Percentiles rank a stretch among this genome's conserved stretches.
Evolutionary conservation across 768 basidiomycete genomes (phyloP).

Genomic region (Termitomyces sp.): DNA sequence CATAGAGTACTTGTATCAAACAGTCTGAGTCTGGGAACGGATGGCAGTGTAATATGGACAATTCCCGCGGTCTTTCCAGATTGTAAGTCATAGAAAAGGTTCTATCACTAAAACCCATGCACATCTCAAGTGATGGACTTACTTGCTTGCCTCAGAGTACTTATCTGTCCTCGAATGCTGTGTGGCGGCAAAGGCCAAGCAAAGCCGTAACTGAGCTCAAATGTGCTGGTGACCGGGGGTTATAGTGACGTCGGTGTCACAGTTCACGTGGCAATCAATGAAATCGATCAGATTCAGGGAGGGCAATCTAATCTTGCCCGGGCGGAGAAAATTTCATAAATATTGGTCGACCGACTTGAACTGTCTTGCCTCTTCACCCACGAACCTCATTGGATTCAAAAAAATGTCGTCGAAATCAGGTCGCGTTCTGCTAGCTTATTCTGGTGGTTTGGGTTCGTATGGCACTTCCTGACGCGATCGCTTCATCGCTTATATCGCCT

Average conservation of each 20-base stretch:
- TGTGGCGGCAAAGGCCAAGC: not conserved
- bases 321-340: conserved; percentile 5
- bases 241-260: not conserved
- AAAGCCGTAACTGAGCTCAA: not conserved
- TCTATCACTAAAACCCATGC: not conserved
- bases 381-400: conserved; percentile 5
- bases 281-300: not conserved
- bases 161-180: not conserved
- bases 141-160: not conserved
- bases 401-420: conserved; percentile 53
- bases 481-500: conserved; percentile 8
- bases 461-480: conserved; percentile 22
- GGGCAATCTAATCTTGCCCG: conserved; percentile 4
- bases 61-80: not conserved
- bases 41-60: not conserved
- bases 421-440: conserved; percentile 95
- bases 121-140: not conserved
- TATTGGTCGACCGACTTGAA: not conserved
- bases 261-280: conserved; percentile 4
- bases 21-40: not conserved
- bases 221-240: not conserved
- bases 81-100: not conserved
- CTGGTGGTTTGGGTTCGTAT: conserved; percentile 88
- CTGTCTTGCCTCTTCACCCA: not conserved
- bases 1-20: not conserved